These are phyloP conservation scores for Heliocybe sulcata DNA, from an alignment of 1,284 basidiomycete species.

Conservation along the genomic window DNA sequence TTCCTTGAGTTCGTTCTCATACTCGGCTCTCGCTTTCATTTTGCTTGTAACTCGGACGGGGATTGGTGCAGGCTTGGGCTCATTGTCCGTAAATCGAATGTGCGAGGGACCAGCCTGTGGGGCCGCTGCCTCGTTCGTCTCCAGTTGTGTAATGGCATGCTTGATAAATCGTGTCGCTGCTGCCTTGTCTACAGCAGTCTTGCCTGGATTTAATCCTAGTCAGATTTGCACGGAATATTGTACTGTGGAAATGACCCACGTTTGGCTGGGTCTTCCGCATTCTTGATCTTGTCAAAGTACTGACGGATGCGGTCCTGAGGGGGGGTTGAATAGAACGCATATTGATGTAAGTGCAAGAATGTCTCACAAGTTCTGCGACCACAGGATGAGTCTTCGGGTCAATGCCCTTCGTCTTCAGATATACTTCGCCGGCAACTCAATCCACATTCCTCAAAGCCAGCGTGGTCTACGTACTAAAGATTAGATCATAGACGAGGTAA, in stretches of 20 bases:
- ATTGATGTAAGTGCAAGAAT: slow-evolving; percentile 13
- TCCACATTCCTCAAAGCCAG: slow-evolving; percentile 2
- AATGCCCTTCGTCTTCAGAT: slow-evolving; percentile 68
- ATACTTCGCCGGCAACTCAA: slow-evolving; percentile 41
- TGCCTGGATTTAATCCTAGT: slow-evolving; percentile 26
- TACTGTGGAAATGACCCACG: slow-evolving; percentile 40
- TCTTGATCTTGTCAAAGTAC: slow-evolving; percentile 76
- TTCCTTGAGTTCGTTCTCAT: slow-evolving; percentile 47
- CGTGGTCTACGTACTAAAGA: slow-evolving; percentile 56
- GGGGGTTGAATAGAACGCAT: neutral
- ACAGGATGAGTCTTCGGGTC: slow-evolving; percentile 75
- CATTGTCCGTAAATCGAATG: slow-evolving; percentile 16
- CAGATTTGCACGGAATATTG: too few relatives aligned
- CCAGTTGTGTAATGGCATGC: slow-evolving; percentile 68
- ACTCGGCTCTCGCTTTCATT: slow-evolving; percentile 59
- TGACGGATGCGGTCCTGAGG: slow-evolving; percentile 61
- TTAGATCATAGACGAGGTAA: slow-evolving; percentile 75
- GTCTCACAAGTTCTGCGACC: slow-evolving; percentile 56
- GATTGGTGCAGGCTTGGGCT: slow-evolving; percentile 18
- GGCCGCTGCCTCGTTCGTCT: slow-evolving; percentile 13
- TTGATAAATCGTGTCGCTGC: slow-evolving; percentile 80
- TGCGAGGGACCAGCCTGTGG: slow-evolving; percentile 15
- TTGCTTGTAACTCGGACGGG: slow-evolving; percentile 58
- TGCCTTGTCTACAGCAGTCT: slow-evolving; percentile 55
- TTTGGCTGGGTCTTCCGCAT: slow-evolving; percentile 59